These are phyloP conservation scores for Colletotrichum scovillei DNA, from an alignment of 2,329 filamentous ascomycete species.

Conservation along the genomic window DNA sequence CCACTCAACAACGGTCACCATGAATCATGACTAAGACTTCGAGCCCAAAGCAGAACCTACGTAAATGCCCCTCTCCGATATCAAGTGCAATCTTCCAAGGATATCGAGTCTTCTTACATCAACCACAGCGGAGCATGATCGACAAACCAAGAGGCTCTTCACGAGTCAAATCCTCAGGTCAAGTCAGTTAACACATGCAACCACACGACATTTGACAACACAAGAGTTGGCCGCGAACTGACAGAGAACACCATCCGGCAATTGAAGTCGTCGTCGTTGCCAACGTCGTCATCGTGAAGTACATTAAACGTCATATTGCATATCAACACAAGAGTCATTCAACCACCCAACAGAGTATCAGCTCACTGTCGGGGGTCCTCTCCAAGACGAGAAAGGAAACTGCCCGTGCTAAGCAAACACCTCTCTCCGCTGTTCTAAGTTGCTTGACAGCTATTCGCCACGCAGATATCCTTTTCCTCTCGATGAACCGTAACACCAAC, in stretches of 20 bases:
- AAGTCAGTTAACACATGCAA: background rate
- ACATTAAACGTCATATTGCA: background rate
- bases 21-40: background rate
- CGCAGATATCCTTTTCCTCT: background rate
- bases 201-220: background rate
- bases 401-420: conserved; percentile 12
- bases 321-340: background rate
- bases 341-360: background rate
- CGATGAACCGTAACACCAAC: background rate
- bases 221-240: background rate
- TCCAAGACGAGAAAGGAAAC: background rate
- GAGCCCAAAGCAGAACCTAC: background rate
- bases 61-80: background rate
- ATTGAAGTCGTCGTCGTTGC: background rate
- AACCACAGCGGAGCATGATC: background rate
- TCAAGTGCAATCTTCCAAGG: background rate
- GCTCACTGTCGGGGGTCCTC: too few species aligned
- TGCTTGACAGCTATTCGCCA: background rate
- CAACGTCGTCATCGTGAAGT: background rate
- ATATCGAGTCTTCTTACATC: background rate
- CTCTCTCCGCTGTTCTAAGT: background rate
- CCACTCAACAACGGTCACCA: background rate
- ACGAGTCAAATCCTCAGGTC: background rate
- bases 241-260: background rate
- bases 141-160: background rate